phyloP scores from a whole-genome alignment of 495 filamentous ascomycete genomes.

The Penicillium canariense region DNA sequence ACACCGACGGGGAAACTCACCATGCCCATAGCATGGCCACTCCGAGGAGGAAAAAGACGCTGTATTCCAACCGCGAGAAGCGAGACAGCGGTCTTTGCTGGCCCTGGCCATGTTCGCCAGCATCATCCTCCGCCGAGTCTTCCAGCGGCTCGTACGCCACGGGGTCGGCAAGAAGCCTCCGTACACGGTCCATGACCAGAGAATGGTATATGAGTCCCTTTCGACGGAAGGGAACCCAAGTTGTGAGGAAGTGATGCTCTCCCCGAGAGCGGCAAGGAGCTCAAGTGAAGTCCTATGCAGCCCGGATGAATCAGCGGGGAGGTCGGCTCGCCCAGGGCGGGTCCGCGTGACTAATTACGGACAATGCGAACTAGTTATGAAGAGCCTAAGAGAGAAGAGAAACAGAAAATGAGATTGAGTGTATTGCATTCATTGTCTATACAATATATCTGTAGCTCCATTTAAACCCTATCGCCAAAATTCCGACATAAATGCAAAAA shows the following conservation, averaged over 20 bases:
- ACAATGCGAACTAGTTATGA: slow-evolving; percentile 8
- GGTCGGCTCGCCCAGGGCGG: neutral
- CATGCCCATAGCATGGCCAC: slow-evolving; percentile 96
- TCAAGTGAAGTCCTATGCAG: slow-evolving; percentile 1
- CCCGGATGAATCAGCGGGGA: slow-evolving; percentile 13
- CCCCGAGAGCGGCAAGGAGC: neutral
- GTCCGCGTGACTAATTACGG: slow-evolving; percentile 12
- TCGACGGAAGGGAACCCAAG: neutral
- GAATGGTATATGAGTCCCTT: neutral
- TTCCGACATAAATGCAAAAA: slow-evolving; percentile 8
- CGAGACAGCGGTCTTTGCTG: slow-evolving; percentile 21
- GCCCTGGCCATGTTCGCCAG: slow-evolving; percentile 18
- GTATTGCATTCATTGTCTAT: slow-evolving; percentile 16
- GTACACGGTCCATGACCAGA: slow-evolving; percentile 45
- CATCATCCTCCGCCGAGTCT: slow-evolving; percentile 37
- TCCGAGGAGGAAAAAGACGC: slow-evolving; percentile 80
- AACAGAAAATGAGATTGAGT: neutral
- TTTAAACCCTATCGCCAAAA: slow-evolving; percentile 21
- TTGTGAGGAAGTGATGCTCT: slow-evolving; percentile 1
- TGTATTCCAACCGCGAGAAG: slow-evolving; percentile 82
- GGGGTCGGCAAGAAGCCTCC: slow-evolving; percentile 45
- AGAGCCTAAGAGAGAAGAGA: neutral
- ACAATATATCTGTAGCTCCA: slow-evolving; percentile 11
- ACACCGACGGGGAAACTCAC: slow-evolving; percentile 41
- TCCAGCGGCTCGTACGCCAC: slow-evolving; percentile 59